Evolutionary conservation across 139 green algal species (phyloP), one percentile per base, ranked within the genome.

Genomic region (Haematococcus sp.): DNA sequence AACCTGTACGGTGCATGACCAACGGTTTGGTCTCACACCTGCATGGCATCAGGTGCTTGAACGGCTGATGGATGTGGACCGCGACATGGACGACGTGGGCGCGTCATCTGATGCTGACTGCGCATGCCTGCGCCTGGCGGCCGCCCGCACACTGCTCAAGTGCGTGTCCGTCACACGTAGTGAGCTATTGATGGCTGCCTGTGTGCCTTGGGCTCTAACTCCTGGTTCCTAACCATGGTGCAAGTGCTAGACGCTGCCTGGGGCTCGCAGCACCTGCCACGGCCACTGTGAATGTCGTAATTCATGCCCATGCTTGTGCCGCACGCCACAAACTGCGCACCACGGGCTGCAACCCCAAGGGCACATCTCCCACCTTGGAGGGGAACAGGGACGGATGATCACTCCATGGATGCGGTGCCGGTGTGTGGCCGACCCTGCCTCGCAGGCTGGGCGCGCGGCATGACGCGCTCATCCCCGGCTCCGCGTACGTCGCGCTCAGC

Each of bases 391-490:
- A n/a, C n/a, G n/a, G n/a, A n/a, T n/a, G n/a, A n/a, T n/a, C n/a
- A n/a, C n/a, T n/a, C n/a, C 40, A 60, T 60, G 2, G 1, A 5
- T 7, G 28, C 59, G 20, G 58, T 61, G 19, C n/a, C n/a, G n/a
- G n/a, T n/a, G n/a, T n/a, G n/a, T n/a, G n/a, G 60, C 71, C 3
- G 9, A 15, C 46, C 46, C 46, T 15, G 27, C 11, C 54, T 78
- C 95, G 68, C 85, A 65, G 81, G 31, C 75, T 96, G 49, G 82
- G 78, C 0, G 82, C 77, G 9, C 68, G 68, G 20, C 83, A 91
- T 54, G 90, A 97, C 68, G 46, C 43, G 0, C 49, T 60, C 19
- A 67, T 93, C 23, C 43, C 64, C 3, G 25, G 55, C 1, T 32
- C 70, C 30, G 46, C 75, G 23, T 94, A 88, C 82, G 46, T 86